Conservation (phyloP, 2,329 filamentous ascomycete species). For the Arthroderma sp. region DNA sequence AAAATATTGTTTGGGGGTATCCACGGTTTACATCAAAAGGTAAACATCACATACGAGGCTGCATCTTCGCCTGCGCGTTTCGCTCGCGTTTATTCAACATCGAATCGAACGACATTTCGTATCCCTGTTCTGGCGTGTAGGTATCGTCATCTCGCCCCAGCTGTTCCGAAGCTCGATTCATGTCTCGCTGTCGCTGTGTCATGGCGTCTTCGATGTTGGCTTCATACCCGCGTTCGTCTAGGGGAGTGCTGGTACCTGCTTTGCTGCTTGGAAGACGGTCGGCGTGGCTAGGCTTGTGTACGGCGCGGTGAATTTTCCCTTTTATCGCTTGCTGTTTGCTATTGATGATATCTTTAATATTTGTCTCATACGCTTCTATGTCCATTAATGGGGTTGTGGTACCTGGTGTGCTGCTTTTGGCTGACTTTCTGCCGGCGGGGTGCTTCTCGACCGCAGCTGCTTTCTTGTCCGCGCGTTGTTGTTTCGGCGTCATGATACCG, state of each 20-base stretch:
- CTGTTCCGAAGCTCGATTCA: background rate
- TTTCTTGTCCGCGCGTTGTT: conserved; percentile 3
- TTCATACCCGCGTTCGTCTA: conserved; percentile 5
- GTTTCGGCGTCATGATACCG: conserved; percentile 5
- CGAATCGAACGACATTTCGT: too few species aligned
- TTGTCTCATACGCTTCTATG: conserved; percentile 1
- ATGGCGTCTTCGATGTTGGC: conserved; percentile 3
- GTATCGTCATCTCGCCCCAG: too few species aligned
- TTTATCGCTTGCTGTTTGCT: conserved; percentile 1
- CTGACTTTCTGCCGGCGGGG: background rate
- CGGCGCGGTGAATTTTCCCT: background rate
- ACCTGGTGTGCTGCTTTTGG: background rate
- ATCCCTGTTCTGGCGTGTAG: too few species aligned
- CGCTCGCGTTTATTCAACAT: too few species aligned
- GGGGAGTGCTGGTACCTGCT: background rate
- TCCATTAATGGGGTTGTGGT: background rate
- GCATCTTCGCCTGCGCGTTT: too few species aligned
- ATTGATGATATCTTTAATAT: conserved; percentile 4
- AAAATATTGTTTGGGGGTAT: too few species aligned
- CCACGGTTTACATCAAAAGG: too few species aligned
- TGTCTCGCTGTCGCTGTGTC: background rate
- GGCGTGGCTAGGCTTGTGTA: too few species aligned
- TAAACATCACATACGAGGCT: too few species aligned
- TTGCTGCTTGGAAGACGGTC: too few species aligned
- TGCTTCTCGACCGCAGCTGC: background rate